A percentile compares a stretch with the other conserved stretches of the same genome.
Evolutionary conservation across 306 rosid genomes (phyloP).

Genomic region (Carpinus fangiana): DNA sequence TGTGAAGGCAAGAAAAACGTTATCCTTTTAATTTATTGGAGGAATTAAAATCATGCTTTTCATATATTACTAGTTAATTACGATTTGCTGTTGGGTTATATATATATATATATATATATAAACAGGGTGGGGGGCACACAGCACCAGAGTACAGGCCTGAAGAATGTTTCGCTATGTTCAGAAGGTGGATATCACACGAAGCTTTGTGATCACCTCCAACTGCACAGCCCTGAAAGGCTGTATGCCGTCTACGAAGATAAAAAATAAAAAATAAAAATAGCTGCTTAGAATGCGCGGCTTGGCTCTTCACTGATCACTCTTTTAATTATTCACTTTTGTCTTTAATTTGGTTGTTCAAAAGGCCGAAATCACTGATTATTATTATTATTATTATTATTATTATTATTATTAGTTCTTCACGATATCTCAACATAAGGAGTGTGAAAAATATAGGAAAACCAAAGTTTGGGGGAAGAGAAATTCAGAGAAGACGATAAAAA

Average conservation of each 20-base stretch:
- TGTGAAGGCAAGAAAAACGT: slow-evolving; percentile 51
- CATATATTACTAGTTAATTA: too few relatives aligned
- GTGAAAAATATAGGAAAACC: too few relatives aligned
- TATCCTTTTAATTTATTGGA: background rate
- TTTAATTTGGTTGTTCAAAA: too few relatives aligned
- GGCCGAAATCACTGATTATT: too few relatives aligned
- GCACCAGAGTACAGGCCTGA: slow-evolving; percentile 49
- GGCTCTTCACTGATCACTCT: background rate
- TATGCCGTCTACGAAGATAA: background rate
- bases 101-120: background rate
- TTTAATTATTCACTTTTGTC: too few relatives aligned
- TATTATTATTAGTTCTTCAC: too few relatives aligned
- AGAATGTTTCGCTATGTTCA: slow-evolving; percentile 50
- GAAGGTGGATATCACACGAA: slow-evolving; percentile 43
- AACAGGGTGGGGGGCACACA: slow-evolving; percentile 72
- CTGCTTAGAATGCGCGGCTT: background rate
- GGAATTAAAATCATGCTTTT: too few relatives aligned
- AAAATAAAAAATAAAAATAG: background rate
- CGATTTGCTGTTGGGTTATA: background rate
- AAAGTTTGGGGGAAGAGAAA: too few relatives aligned
- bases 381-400: too few relatives aligned
- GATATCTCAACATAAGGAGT: too few relatives aligned
- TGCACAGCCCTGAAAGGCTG: too few relatives aligned
- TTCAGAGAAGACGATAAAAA: too few relatives aligned
- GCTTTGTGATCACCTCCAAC: slow-evolving; percentile 22